Evolutionary conservation across 176 grass and related monocot species (phyloP).

Genomic region (Echinochloa phyllopogon): DNA sequence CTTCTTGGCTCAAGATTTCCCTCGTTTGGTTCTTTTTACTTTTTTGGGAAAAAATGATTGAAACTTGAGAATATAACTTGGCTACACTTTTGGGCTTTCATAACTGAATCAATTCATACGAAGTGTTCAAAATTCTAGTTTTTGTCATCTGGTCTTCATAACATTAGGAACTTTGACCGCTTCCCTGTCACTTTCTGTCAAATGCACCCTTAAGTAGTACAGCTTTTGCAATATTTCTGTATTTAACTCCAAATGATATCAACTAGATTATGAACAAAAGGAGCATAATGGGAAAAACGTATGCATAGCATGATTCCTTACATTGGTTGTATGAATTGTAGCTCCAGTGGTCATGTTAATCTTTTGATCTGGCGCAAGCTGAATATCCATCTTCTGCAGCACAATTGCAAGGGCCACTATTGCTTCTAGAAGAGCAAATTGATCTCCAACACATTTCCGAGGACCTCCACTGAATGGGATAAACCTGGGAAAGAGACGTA

Average conservation of each 20-base stretch:
- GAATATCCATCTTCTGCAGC: slow-evolving; percentile 76
- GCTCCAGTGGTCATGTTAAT: slow-evolving; percentile 98
- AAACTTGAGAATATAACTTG: slow-evolving; percentile 4
- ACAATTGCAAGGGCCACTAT: slow-evolving; percentile 87
- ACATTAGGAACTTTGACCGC: background rate
- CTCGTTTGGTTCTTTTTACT: background rate
- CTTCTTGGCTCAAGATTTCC: background rate
- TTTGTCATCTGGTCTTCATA: background rate
- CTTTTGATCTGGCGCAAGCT: slow-evolving; percentile 87
- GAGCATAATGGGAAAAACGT: slow-evolving; percentile 1
- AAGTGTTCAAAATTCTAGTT: background rate
- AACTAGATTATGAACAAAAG: slow-evolving; percentile 26
- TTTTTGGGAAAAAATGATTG: background rate
- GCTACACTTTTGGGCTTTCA: background rate
- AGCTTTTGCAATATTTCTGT: slow-evolving; percentile 12
- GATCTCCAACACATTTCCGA: slow-evolving; percentile 99
- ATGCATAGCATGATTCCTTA: slow-evolving; percentile 41
- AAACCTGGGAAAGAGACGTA: slow-evolving; percentile 53
- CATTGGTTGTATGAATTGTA: slow-evolving; percentile 96
- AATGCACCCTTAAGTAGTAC: background rate
- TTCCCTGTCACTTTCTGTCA: background rate
- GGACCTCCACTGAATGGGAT: slow-evolving; percentile 98
- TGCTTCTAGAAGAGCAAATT: slow-evolving; percentile 96
- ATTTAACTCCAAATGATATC: slow-evolving; percentile 17
- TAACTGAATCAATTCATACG: background rate